Base-by-base conservation (phyloP, 2,329 filamentous ascomycete genomes). In the Sporothrix phasma region DNA sequence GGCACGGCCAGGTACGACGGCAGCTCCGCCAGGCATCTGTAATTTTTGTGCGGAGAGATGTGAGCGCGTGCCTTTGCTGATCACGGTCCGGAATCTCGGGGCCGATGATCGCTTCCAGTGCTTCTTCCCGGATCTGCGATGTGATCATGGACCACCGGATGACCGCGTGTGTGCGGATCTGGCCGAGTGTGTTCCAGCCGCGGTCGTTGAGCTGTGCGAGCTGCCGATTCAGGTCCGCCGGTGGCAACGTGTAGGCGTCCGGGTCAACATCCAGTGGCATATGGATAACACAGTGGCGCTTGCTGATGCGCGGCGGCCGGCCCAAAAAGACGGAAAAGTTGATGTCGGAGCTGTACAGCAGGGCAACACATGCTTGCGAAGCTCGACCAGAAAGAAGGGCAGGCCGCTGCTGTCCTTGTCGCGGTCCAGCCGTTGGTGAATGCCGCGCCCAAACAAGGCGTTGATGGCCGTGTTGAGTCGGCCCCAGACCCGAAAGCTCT, bases 231-330 rank as follows among this genome's bases (percentile, higher is more conserved):
- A 81, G 66, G 0, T 77, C 72, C 82, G 4, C 7, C 22, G 3
- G 43, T 3, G 8, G n/a, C n/a, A 61, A 10, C 1, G 17, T 24
- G 17, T 62, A 62, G 8, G 46, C 24, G 1, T 62, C 46, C 3
- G 60, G 60, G 3, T 72, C 75, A 0, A 87, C 69, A 67, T 86
- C 84, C 0, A 86, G 72, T 0, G 84, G 83, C 1, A 79, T 69
- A 17, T 82, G 80, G 1, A 82, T 77, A 6, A 77, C 77, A 54
- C 78, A 81, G 68, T 84, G 86, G 1, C 81, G 77, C 34, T 81
- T 77, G 11, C 77, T 76, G 5, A 84, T 70, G 1, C 79, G 70
- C 0, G 83, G 84, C 0, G 84, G 84, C 0, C 82, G 74, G 0
- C 84, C 84, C 0, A 79, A 78, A 53, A 84, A 84, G 0, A 80